Percentiles rank a stretch among this genome's conserved stretches.
phyloP scores from a whole-genome alignment of 129 eudicot species.

The Tanacetum coccineum region DNA sequence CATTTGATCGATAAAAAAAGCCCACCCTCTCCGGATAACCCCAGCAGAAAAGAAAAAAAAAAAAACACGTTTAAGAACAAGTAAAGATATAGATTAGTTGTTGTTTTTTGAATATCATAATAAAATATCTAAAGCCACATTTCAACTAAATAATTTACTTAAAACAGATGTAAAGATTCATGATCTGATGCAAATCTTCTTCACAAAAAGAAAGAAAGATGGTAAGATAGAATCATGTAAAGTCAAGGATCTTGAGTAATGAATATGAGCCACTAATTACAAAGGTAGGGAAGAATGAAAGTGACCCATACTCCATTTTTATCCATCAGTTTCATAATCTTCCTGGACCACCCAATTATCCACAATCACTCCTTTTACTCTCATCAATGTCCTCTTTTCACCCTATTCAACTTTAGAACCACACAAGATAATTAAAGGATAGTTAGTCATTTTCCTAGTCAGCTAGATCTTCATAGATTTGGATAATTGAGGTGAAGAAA shows the following conservation, averaged over 20 bases:
- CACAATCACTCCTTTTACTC: conserved; percentile 10
- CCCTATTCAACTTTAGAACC: background rate
- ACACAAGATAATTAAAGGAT: background rate
- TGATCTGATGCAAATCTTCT: too few relatives aligned
- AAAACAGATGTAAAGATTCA: background rate
- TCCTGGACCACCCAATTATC: conserved; percentile 34
- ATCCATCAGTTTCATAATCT: conserved; percentile 28
- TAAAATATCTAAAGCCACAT: too few relatives aligned
- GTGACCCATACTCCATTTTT: conserved; percentile 24
- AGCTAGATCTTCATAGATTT: background rate
- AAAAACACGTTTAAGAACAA: too few relatives aligned
- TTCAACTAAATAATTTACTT: background rate
- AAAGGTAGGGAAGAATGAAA: conserved; percentile 23
- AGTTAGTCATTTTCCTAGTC: background rate
- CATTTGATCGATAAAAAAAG: too few relatives aligned
- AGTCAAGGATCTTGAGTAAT: conserved; percentile 18
- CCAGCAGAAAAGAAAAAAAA: too few relatives aligned
- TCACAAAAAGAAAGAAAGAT: background rate
- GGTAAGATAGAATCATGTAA: conserved; percentile 4
- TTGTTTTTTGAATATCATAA: too few relatives aligned
- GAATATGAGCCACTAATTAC: conserved; percentile 11
- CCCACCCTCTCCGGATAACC: too few relatives aligned
- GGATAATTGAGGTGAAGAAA: too few relatives aligned
- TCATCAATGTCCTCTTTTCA: background rate
- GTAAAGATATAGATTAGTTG: too few relatives aligned